Base-by-base conservation (phyloP, 176 grass and related monocot genomes). In the Phyllostachys edulis region DNA sequence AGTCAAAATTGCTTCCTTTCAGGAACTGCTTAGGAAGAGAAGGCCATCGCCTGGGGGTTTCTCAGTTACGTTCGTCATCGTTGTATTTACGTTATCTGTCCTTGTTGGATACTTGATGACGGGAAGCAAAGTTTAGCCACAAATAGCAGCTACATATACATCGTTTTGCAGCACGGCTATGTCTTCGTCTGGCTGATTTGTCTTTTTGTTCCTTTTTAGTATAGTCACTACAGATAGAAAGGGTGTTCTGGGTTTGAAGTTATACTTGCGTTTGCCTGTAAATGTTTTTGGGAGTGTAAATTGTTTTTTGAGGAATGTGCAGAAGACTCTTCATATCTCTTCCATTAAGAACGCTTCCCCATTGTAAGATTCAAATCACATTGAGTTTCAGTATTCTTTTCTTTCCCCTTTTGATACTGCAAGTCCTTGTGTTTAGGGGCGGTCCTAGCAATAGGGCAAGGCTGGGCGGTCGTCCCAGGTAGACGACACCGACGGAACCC, bases 91-190 rank as follows among this genome's bases (percentile, higher is more conserved):
- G 42, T 84, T 89, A 73, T 78, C 80, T 41, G 45, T 88, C 14
- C 15, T 90, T 66, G 38, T 89, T 61, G 93, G 96, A 66, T 93
- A 93, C 85, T 67, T 74, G 72, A 77, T 79, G 67, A 82, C 68
- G 5, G 86, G 62, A 79, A 67, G 51, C 79, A 80, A 68, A 27
- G 69, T 49, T 69, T 90, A 90, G 68, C 73, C 55, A 51, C 15
- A 66, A 57, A 67, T 46, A 7, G 15, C 3, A 49, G 18, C 32
- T 62, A 38, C 15, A 29, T 26, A 56, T 63, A 55, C 29, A 51
- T 50, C n/a, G 6, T 64, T 86, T 79, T 52, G 67, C 74, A 10
- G 67, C 6, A 70, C 60, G 11, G 42, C 47, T 54, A 42, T 52
- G 59, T 42, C 39, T 57, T 72, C 18, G 7, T 41, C 49, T 37